These are phyloP conservation scores for Podospora bellae-mahoneyi DNA, from an alignment of 495 filamentous ascomycete species.

Conservation along the genomic window DNA sequence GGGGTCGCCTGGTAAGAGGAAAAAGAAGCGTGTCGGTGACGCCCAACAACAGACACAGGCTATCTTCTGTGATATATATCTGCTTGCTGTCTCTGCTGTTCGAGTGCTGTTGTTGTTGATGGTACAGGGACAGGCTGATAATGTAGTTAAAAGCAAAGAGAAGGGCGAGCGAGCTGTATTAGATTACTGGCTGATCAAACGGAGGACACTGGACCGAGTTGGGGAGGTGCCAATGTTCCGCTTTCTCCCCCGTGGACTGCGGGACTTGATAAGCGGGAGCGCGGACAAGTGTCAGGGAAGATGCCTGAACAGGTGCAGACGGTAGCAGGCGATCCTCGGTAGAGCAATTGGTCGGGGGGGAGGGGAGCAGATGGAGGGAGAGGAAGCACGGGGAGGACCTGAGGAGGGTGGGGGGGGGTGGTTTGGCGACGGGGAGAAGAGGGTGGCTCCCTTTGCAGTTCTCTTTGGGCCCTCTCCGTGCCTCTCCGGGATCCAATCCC, in stretches of 20 bases:
- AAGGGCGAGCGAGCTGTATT: neutral
- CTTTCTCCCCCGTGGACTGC: constrained; percentile 5
- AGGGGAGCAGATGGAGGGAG: neutral
- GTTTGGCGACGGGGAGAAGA: constrained; percentile 1
- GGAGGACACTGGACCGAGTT: constrained; percentile 12
- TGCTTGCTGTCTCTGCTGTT: neutral
- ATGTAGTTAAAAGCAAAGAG: neutral
- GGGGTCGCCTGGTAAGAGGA: neutral
- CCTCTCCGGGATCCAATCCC: constrained; percentile 6
- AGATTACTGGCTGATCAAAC: constrained; percentile 8
- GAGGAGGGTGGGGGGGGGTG: neutral
- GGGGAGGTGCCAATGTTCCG: constrained; percentile 7
- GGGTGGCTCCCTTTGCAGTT: neutral
- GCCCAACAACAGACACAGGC: neutral
- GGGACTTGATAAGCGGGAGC: constrained; percentile 13
- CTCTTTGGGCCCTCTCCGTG: too few species aligned
- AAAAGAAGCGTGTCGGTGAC: neutral
- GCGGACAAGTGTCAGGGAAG: constrained; percentile 5
- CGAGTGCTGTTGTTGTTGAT: neutral
- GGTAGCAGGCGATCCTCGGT: constrained; percentile 13
- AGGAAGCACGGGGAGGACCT: neutral
- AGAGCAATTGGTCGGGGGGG: constrained; percentile 3
- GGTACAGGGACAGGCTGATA: neutral
- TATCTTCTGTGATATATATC: neutral
- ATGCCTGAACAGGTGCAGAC: constrained; percentile 10